Conservation (phyloP, 352 stramenopile species). For the Elongisporangium anandrum region DNA sequence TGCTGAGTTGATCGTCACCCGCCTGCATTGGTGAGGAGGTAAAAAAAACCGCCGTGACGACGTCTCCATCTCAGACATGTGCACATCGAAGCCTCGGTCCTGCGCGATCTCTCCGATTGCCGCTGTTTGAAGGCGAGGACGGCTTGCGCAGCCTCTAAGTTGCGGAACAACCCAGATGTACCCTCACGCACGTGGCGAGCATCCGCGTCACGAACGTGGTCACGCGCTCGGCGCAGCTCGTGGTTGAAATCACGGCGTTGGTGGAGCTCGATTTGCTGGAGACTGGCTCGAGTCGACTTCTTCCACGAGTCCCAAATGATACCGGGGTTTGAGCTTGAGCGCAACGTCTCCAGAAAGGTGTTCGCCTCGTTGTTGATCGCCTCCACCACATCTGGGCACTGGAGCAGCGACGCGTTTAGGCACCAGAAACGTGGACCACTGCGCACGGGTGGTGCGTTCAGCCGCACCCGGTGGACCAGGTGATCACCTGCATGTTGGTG, state of each 20-base stretch:
- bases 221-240: not conserved
- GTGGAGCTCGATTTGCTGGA: slow-evolving; percentile 5
- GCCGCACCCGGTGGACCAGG: slow-evolving; percentile 1
- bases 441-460: not conserved
- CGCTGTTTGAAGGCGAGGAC: too few species aligned
- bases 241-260: not conserved
- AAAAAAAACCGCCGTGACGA: too few species aligned
- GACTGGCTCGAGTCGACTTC: not conserved
- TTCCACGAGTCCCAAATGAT: slow-evolving; percentile 12
- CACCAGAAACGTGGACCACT: slow-evolving; percentile 2
- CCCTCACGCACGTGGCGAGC: not conserved
- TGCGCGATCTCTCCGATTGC: too few species aligned
- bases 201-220: not conserved
- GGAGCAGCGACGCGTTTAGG: not conserved
- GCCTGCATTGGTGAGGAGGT: too few species aligned
- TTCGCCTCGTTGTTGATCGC: slow-evolving; percentile 2
- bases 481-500: slow-evolving; percentile 6
- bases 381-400: slow-evolving; percentile 1
- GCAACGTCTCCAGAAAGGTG: not conserved
- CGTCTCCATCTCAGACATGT: too few species aligned
- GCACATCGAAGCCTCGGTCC: too few species aligned
- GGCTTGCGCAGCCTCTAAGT: too few species aligned
- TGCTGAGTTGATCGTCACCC: too few species aligned
- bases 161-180: not conserved
- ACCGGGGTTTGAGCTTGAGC: slow-evolving; percentile 3